Base-by-base conservation (phyloP, 2,329 filamentous ascomycete genomes). In the Scedosporium aurantiacum region DNA sequence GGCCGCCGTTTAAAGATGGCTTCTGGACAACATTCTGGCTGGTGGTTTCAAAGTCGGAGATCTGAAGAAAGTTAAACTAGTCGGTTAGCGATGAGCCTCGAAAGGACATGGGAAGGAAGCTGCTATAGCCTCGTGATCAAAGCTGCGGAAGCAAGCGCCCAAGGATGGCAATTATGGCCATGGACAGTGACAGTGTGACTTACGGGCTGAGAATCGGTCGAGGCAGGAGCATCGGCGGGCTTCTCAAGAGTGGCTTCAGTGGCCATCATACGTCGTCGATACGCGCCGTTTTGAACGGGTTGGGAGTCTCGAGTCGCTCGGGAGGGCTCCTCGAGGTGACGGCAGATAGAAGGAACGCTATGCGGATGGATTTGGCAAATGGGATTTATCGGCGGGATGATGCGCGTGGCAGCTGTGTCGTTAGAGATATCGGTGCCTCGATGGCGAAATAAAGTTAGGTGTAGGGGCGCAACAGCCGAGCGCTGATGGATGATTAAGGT, bases 211-310 rank as follows among this genome's bases (percentile, higher is more conserved):
- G 74, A 68, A 67, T 76, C 74, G 69, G 75, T 72, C 69, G 75
- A 74, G 71, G 76, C 72, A 76, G 78, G 75, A 75, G 77, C 79
- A 79, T 81, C 78, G 73, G 77, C 77, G 73, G 76, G 74, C 74
- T 74, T 78, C 70, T 78, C 74, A 72, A 77, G 74, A 71, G 77
- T 76, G 76, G 79, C 77, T 80, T 82, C 82, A 78, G 81, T 81
- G 79, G 82, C 82, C 82, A 85, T 85, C 81, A 82, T 85, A 80
- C 81, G 81, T 79, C 73, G 58, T 60, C 37, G 28, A 23, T 40
- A 21, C 45, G 58, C 58, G 58, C 58, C 58, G 58, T 60, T n/a
- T 50, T 52, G 58, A 54, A 41, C 50, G 28, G 58, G 16, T 52
- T 28, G 43, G 32, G 23, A 50, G 37, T 50, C 58, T 60, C 58